Evolutionary conservation across 176 grass and related monocot species (phyloP).

Genomic region (Melocanna baccifera): DNA sequence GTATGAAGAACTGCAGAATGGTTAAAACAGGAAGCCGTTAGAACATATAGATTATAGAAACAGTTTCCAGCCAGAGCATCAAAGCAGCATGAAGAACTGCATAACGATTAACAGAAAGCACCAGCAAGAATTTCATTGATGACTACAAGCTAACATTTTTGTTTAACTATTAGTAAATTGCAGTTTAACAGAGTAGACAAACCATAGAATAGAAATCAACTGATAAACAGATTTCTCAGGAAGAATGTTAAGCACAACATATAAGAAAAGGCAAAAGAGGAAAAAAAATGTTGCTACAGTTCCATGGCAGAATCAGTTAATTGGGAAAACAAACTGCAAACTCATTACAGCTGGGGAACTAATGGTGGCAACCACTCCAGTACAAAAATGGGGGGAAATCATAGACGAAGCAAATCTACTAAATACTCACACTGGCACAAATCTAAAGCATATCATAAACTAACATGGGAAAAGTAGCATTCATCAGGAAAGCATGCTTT

Average conservation of each 20-base stretch:
- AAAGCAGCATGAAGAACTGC: background rate
- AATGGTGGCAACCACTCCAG: background rate
- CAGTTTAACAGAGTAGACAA: background rate
- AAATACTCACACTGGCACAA: background rate
- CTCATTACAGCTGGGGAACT: background rate
- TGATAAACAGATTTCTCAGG: background rate
- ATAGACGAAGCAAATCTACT: background rate
- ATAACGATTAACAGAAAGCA: slow-evolving; percentile 15
- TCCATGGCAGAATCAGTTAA: background rate
- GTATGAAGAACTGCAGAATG: slow-evolving; percentile 72
- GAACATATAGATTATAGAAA: background rate
- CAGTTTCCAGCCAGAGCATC: background rate
- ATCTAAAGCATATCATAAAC: slow-evolving; percentile 15
- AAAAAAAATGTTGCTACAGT: background rate
- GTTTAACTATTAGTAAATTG: background rate
- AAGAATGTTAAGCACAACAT: background rate
- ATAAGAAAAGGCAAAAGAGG: background rate
- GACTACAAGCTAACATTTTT: background rate
- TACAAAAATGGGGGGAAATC: background rate
- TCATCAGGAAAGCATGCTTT: background rate
- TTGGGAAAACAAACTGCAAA: background rate
- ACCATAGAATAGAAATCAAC: background rate
- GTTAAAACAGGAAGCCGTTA: slow-evolving; percentile 2
- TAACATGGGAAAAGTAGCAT: background rate
- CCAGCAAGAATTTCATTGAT: background rate